Conservation (phyloP, 108 stramenopile species). For the Nitzschia sp. region DNA sequence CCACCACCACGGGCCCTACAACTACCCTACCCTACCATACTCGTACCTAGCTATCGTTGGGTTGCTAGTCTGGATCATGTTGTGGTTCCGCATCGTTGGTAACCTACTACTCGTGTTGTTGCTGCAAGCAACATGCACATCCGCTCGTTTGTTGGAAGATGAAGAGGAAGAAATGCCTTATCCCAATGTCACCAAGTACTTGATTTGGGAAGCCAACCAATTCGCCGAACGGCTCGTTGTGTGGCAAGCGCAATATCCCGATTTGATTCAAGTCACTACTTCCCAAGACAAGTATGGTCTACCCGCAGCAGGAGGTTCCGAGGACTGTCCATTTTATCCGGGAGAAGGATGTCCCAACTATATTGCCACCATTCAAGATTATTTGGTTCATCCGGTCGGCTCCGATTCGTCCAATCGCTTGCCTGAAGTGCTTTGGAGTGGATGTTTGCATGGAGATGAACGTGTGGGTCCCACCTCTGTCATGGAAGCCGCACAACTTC, state of each 20-base stretch:
- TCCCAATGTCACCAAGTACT: constrained; percentile 17
- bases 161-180: not conserved
- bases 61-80: too few relatives aligned
- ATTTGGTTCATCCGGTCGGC: constrained; percentile 62
- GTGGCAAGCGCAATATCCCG: constrained; percentile 56
- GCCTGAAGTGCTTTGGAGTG: constrained; percentile 93
- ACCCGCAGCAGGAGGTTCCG: constrained; percentile 61
- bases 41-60: too few relatives aligned
- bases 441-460: constrained; percentile 94
- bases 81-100: too few relatives aligned
- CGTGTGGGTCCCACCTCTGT: constrained; percentile 86
- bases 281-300: constrained; percentile 72
- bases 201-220: constrained; percentile 36
- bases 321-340: constrained; percentile 53
- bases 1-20: too few relatives aligned
- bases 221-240: constrained; percentile 30
- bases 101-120: too few relatives aligned
- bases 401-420: constrained; percentile 51
- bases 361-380: constrained; percentile 78
- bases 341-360: constrained; percentile 71
- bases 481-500: constrained; percentile 46
- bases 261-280: constrained; percentile 61
- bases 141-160: not conserved
- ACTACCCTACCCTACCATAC: too few relatives aligned
- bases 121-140: too few relatives aligned